Conservation (phyloP, 2,329 filamentous ascomycete genomes). For the Epicoccum sorghinum region DNA sequence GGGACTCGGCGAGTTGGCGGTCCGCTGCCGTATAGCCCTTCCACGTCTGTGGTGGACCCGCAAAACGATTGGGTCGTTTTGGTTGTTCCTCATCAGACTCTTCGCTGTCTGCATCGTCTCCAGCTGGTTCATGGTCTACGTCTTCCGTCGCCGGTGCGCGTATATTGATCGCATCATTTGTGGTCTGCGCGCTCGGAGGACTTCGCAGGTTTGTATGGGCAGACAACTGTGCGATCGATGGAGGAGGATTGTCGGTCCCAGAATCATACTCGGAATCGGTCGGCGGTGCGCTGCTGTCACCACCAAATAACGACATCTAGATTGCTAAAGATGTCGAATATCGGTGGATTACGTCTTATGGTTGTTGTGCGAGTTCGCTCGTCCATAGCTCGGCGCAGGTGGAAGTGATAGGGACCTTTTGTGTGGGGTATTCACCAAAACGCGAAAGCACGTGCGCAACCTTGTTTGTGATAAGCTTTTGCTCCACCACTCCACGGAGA, state of each 20-base stretch:
- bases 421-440: slow-evolving; percentile 11
- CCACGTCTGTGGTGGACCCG: slow-evolving; percentile 73
- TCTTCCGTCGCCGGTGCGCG: not conserved
- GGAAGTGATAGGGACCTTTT: not conserved
- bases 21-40: slow-evolving; percentile 65
- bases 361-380: not conserved
- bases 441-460: slow-evolving; percentile 13
- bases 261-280: slow-evolving; percentile 21
- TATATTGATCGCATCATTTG: not conserved
- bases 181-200: slow-evolving; percentile 22
- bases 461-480: slow-evolving; percentile 4
- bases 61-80: slow-evolving; percentile 70
- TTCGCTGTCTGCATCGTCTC: slow-evolving; percentile 22
- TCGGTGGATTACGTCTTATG: not conserved
- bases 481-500: not conserved
- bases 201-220: slow-evolving; percentile 6
- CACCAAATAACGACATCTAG: slow-evolving; percentile 49
- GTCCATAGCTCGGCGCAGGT: slow-evolving; percentile 8
- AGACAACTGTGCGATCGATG: slow-evolving; percentile 13
- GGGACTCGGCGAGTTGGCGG: slow-evolving; percentile 65
- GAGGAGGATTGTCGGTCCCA: slow-evolving; percentile 15
- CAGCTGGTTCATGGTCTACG: not conserved
- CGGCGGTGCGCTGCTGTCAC: slow-evolving; percentile 28
- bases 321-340: slow-evolving; percentile 26
- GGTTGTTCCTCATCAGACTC: slow-evolving; percentile 20